Base-by-base conservation (phyloP, 176 grass and related monocot species). In the Aegilops longissima region DNA sequence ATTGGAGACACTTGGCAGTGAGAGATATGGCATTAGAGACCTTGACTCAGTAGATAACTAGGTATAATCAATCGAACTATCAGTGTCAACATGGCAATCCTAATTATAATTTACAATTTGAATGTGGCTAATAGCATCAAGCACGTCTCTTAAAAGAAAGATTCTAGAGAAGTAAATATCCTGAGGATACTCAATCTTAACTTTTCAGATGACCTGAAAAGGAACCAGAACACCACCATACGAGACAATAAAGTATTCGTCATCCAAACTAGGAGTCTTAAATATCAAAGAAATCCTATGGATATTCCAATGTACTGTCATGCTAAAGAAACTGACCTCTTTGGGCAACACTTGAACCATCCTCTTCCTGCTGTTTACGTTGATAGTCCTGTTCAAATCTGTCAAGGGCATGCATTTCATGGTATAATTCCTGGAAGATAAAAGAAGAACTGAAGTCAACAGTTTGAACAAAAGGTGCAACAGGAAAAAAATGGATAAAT, bases 331-430 rank as follows among this genome's bases (percentile, higher is more conserved):
- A 87, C 85, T 79, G 39, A 99, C 97, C 94, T 99, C 92, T 93
- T 91, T 94, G 97, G 78, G 42, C 66, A 61, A 70, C 84, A 85
- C 45, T 90, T 80, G 91, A 83, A 82, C 69, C 69, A 69, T 92
- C 92, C 75, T 99, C 97, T 88, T 96, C 97, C 65, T 96, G 88
- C 27, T 89, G 83, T 86, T 94, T 99, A 58, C 92, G 95, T 62
- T 79, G 86, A 90, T 87, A 96, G 63, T 99, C 97, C 87, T 96
- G 90, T 72, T 94, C 90, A 91, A 94, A 96, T 94, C 94, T 94
- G 95, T 99, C 97, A 85, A 96, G 86, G 27, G 97, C 89, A 91
- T 99, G 97, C 70, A 99, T 91, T 86, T 99, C 97, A 82, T 99
- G 97, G 78, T 99, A 99, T 81, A 99, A 51, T 91, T 99, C 94